Evolutionary conservation across 257 asterid species (phyloP).

Genomic region (Gardenia jasminoides): DNA sequence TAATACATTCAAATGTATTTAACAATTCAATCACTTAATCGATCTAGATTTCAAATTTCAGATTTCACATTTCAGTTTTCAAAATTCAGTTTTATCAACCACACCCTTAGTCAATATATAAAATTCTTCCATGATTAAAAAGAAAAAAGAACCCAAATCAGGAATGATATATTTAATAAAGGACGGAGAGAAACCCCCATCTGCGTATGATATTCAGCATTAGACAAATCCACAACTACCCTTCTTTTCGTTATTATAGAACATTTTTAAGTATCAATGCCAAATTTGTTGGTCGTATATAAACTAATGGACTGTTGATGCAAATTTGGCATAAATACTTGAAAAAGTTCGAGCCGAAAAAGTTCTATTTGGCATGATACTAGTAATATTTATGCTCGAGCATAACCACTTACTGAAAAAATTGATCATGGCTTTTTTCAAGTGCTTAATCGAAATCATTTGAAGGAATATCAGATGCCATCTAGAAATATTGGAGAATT

Average conservation of each 20-base stretch:
- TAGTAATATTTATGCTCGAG: neutral
- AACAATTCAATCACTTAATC: no score
- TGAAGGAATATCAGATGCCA: neutral
- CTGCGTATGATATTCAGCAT: neutral
- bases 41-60: no score
- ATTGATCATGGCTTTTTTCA: neutral
- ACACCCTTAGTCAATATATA: no score
- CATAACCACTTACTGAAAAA: neutral
- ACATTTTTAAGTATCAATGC: neutral
- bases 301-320: neutral
- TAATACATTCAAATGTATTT: no score
- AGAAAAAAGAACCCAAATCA: no score
- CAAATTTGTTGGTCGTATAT: neutral
- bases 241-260: neutral
- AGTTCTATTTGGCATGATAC: no score
- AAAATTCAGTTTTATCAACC: no score
- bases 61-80: no score
- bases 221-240: neutral
- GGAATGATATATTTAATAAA: neutral
- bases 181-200: neutral
- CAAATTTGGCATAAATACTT: neutral
- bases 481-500: neutral
- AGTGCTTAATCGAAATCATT: no score
- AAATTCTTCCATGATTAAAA: no score
- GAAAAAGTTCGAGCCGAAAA: no score